Percentiles rank a stretch among this genome's conserved stretches.
These are phyloP conservation scores for Kwoniella heveanensis DNA, from an alignment of 768 basidiomycete species.

Conservation along the genomic window DNA sequence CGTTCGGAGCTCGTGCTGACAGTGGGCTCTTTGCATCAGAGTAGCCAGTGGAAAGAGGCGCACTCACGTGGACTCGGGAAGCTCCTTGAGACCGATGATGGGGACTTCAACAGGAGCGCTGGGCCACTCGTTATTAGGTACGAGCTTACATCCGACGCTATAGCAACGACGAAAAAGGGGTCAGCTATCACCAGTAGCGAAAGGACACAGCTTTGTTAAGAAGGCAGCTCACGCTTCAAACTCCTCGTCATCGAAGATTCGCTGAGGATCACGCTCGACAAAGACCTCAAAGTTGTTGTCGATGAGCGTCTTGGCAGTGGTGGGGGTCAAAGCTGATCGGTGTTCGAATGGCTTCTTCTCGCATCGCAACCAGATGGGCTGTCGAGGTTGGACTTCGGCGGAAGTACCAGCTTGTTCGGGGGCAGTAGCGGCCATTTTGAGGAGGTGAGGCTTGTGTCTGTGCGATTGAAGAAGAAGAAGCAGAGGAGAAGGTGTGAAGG, in stretches of 20 bases:
- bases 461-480: too few relatives aligned
- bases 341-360: conserved; percentile 95
- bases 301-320: conserved; percentile 82
- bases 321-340: conserved; percentile 88
- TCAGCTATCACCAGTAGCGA: too few relatives aligned
- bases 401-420: conserved; percentile 51
- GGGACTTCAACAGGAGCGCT: conserved; percentile 70
- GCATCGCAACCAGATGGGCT: conserved; percentile 86
- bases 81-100: conserved; percentile 95
- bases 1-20: too few relatives aligned
- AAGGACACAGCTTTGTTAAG: neutral
- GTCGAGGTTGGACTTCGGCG: conserved; percentile 49
- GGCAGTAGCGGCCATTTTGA: conserved; percentile 22
- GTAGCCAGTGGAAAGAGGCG: neutral
- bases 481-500: neutral
- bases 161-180: neutral
- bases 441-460: neutral
- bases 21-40: too few relatives aligned
- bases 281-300: conserved; percentile 84
- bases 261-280: conserved; percentile 89
- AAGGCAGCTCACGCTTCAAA: conserved; percentile 74
- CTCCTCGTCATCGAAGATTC: conserved; percentile 91
- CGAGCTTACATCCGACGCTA: conserved; percentile 88
- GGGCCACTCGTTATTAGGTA: conserved; percentile 85
- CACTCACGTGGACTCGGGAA: conserved; percentile 69